Percentiles rank a stretch among this genome's conserved stretches.
phyloP scores from a whole-genome alignment of 2,329 filamentous ascomycete species.

The Malbranchea zuffiana region DNA sequence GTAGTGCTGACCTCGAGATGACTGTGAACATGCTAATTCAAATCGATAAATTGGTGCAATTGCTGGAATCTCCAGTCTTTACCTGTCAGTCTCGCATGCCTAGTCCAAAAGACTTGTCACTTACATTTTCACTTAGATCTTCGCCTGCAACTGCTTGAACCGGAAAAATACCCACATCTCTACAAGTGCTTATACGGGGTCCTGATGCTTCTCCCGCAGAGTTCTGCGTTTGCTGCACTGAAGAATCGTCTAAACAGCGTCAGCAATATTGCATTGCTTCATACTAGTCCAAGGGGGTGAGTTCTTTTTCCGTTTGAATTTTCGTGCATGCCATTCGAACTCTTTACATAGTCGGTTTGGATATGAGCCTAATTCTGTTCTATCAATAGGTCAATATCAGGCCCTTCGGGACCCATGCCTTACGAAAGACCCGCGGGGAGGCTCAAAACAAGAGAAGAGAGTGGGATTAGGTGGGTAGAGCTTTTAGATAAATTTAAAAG shows the following conservation, averaged over 20 bases:
- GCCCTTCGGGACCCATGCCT: slow-evolving; percentile 27
- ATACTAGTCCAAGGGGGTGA: slow-evolving; percentile 69
- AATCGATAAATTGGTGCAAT: slow-evolving; percentile 94
- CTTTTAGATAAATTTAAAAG: slow-evolving; percentile 87
- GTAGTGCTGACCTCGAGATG: slow-evolving; percentile 90
- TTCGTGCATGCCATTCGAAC: not conserved
- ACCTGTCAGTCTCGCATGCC: slow-evolving; percentile 56
- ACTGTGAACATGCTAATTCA: slow-evolving; percentile 98
- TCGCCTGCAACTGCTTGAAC: slow-evolving; percentile 85
- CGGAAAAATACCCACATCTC: slow-evolving; percentile 84
- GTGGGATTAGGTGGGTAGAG: slow-evolving; percentile 80
- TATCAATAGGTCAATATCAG: no score
- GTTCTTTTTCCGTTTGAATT: slow-evolving; percentile 26
- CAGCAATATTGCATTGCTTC: slow-evolving; percentile 89
- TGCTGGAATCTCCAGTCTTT: slow-evolving; percentile 94
- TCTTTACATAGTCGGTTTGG: not conserved
- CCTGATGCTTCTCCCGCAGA: slow-evolving; percentile 96
- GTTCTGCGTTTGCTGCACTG: slow-evolving; percentile 87
- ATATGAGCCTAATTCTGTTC: no score
- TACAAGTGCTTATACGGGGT: slow-evolving; percentile 98
- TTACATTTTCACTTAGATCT: slow-evolving; percentile 52
- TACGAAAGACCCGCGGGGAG: slow-evolving; percentile 56
- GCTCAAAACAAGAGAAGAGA: slow-evolving; percentile 71
- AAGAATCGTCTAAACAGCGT: slow-evolving; percentile 97
- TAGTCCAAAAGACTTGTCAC: slow-evolving; percentile 1